Evolutionary conservation across 352 stramenopile genomes (phyloP), one percentile per base, ranked within the genome.

Genomic region (Globisporangium emineosum): DNA sequence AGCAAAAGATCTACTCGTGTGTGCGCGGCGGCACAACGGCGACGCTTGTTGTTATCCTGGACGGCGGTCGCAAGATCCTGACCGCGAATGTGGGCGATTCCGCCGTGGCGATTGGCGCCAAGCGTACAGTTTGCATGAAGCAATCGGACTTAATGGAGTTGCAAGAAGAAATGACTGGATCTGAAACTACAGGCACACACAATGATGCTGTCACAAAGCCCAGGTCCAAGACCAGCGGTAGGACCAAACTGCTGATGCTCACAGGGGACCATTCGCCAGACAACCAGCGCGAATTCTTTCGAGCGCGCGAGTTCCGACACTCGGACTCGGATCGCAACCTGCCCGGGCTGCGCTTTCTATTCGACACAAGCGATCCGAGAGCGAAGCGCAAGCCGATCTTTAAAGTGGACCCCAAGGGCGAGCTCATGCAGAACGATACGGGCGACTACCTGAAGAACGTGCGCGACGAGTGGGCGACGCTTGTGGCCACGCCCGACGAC

Each of bases 381-480:
- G 70, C 64, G 19, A 69, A 68, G 32, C 73, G 77, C 7, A 53
- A 67, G 27, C 63, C 75, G 0, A 70, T 91, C 10, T 88, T 88
- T 58, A 65, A 15, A 15, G 50, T 56, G 27, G 50, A 71, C 15
- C 61, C 77, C 30, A 62, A 49, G 5, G 61, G 68, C 12, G 76
- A 79, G 5, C n/a, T 90, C 13, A 58, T 61, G 8, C 73, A 65
- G 17, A 81, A 82, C 25, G 47, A 50, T 23, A 62, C 70, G 23
- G 86, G 86, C 43, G 77, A 84, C 53, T 97, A 97, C 70, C 93
- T 82, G 68, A 97, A 96, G 71, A 97, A 96, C 67, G 88, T 97
- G n/a, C 79, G 90, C 33, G 81, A 96, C n/a, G 89, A 97, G 67
- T 97, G 88, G 88, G 90, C 89, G 1, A 93, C 84, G 19, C 76